Base-by-base conservation (phyloP, 768 basidiomycete species). In the Zangia roseola region DNA sequence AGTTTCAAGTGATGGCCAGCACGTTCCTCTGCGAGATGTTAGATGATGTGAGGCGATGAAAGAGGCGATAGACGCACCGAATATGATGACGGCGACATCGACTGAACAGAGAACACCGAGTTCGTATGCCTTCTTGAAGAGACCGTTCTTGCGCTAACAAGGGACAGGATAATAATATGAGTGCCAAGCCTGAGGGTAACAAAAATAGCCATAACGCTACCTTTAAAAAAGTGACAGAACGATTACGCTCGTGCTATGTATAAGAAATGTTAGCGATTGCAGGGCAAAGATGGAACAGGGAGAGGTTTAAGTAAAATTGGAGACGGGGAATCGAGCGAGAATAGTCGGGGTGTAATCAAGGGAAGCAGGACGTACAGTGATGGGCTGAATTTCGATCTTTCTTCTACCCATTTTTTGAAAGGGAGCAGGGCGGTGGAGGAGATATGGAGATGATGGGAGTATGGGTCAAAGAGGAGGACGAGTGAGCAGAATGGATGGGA, bases 41-140 rank as follows among this genome's bases (percentile, higher is more conserved):
- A 36, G 36, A 23, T 39, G 47, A 56, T 39, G 44, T 6, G 10
- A 43, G 20, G 1, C 24, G 25, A 21, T 14, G 46, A 24, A 43
- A 25, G 45, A 42, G 41, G 45, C 55, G 59, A 21, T 44, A 71
- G 69, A 62, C 76, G 47, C 40, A 82, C 84, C 89, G 54, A 92
- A 91, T 65, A 92, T 88, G 66, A 91, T 87, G 65, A 92, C 88
- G 5, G 88, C 87, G 35, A 92, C 88, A 59, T 91, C 89, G 57
- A 91, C 90, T 13, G 87, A 89, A 65, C 90, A 92, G 35, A 91
- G 80, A 4, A 91, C 89, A n/a, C 88, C 89, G 53, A 92, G 85
- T 70, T 91, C 89, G 62, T 91, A 91, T 0, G 90, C 89, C 63
- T 91, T 91, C 70, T 91, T 91, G 83, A 92, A 91, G 54, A 92